Percentiles rank a stretch among this genome's conserved stretches.
Evolutionary conservation across 179 eudicot species (phyloP).

Genomic region (Actinidia chinensis): DNA sequence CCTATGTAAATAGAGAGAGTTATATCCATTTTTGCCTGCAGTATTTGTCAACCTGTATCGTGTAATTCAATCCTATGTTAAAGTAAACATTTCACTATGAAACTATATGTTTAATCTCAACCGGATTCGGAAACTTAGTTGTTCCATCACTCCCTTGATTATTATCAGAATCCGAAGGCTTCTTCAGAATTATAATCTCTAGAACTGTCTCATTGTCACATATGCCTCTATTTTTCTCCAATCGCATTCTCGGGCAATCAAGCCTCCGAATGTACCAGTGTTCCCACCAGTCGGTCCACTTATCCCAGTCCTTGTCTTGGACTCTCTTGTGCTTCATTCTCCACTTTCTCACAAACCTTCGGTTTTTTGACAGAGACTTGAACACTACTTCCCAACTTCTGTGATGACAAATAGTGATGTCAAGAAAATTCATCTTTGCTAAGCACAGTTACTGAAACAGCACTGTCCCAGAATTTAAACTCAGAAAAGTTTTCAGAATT

Average conservation of each 20-base stretch:
- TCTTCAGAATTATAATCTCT: conserved; percentile 69
- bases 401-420: conserved; percentile 22
- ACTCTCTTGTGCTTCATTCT: conserved; percentile 41
- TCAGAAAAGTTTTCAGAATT: too few species aligned
- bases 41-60: background rate
- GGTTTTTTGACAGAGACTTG: conserved; percentile 66
- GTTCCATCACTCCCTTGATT: conserved; percentile 25
- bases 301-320: conserved; percentile 62
- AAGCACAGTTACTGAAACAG: background rate
- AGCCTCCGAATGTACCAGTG: conserved; percentile 73
- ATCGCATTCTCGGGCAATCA: conserved; percentile 72
- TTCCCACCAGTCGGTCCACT: conserved; percentile 84
- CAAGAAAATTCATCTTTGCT: conserved; percentile 8
- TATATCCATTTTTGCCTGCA: background rate
- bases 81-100: background rate
- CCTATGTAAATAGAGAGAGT: background rate
- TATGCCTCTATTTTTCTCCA: conserved; percentile 64
- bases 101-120: background rate
- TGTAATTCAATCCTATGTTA: background rate
- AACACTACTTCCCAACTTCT: conserved; percentile 46
- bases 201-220: conserved; percentile 41
- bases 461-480: too few species aligned
- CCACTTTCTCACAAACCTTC: conserved; percentile 70
- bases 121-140: background rate
- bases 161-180: conserved; percentile 30